These are phyloP conservation scores for Forsythia suspensa DNA, from an alignment of 257 asterid species.

Conservation along the genomic window DNA sequence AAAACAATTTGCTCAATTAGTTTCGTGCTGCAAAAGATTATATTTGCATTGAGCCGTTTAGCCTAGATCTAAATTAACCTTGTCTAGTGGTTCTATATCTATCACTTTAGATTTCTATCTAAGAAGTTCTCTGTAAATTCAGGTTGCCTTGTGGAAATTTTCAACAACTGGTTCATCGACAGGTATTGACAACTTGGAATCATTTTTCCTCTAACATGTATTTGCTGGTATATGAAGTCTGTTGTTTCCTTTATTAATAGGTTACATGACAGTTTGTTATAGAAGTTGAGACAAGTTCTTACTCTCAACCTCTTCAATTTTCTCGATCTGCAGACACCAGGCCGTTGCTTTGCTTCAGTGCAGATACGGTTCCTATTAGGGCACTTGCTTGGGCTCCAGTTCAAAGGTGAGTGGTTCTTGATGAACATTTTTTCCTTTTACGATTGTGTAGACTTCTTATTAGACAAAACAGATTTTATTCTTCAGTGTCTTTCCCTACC, in stretches of 20 bases:
- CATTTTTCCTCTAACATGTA: slow-evolving; percentile 12
- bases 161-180: slow-evolving; percentile 49
- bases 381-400: slow-evolving; percentile 84
- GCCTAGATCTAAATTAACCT: not conserved
- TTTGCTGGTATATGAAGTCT: slow-evolving; percentile 21
- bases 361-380: slow-evolving; percentile 84
- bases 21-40: not conserved
- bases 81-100: slow-evolving; percentile 8
- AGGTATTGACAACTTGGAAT: slow-evolving; percentile 49
- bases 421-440: not conserved
- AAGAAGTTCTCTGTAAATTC: slow-evolving; percentile 23
- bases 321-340: slow-evolving; percentile 60
- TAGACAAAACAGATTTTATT: too few species aligned
- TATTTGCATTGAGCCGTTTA: slow-evolving; percentile 1
- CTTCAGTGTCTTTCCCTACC: too few species aligned
- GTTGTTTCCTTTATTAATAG: slow-evolving; percentile 5
- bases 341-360: slow-evolving; percentile 83
- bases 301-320: slow-evolving; percentile 11
- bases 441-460: not conserved
- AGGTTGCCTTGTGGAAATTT: slow-evolving; percentile 97
- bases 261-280: slow-evolving; percentile 11
- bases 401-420: slow-evolving; percentile 52
- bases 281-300: slow-evolving; percentile 11
- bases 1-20: slow-evolving; percentile 5
- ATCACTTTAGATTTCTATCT: slow-evolving; percentile 13